These are phyloP conservation scores for Scheffersomyces insectosa DNA, from an alignment of 1,139 yeast genomes.

Conservation along the genomic window DNA sequence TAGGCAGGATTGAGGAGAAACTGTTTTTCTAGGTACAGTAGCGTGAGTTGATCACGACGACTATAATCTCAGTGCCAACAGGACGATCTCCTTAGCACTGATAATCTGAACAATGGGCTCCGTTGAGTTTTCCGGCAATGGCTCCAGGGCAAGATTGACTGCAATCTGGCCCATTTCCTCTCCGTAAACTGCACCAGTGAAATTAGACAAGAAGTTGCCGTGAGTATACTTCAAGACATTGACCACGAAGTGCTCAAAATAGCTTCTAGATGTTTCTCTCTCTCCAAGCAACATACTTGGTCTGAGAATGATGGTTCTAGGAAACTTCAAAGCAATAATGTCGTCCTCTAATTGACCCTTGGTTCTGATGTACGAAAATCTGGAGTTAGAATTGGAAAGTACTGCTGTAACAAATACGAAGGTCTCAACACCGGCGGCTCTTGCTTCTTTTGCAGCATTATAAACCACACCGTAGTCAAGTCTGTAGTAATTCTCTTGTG, in stretches of 20 bases:
- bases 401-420: conserved; percentile 61
- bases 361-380: conserved; percentile 52
- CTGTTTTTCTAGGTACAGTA: no score
- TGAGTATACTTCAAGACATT: conserved; percentile 32
- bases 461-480: conserved; percentile 72
- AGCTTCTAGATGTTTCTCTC: conserved; percentile 46
- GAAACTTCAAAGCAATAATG: conserved; percentile 56
- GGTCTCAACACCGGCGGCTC: conserved; percentile 61
- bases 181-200: conserved; percentile 43
- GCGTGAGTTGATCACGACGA: no score
- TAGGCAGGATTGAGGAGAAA: no score
- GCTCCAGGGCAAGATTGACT: conserved; percentile 27
- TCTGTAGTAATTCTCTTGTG: conserved; percentile 59
- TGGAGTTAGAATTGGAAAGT: conserved; percentile 58
- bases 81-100: background rate
- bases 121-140: conserved; percentile 2
- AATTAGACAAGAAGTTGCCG: conserved; percentile 27
- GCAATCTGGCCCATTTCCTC: conserved; percentile 53
- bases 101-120: background rate
- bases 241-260: conserved; percentile 24
- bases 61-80: background rate
- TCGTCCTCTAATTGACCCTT: conserved; percentile 70
- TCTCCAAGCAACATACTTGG: conserved; percentile 72
- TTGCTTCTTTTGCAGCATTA: conserved; percentile 68
- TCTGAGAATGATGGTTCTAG: conserved; percentile 64